Percentiles rank a stretch among this genome's conserved stretches.
Evolutionary conservation across 495 filamentous ascomycete genomes (phyloP).

Genomic region (Aspergillus steynii): DNA sequence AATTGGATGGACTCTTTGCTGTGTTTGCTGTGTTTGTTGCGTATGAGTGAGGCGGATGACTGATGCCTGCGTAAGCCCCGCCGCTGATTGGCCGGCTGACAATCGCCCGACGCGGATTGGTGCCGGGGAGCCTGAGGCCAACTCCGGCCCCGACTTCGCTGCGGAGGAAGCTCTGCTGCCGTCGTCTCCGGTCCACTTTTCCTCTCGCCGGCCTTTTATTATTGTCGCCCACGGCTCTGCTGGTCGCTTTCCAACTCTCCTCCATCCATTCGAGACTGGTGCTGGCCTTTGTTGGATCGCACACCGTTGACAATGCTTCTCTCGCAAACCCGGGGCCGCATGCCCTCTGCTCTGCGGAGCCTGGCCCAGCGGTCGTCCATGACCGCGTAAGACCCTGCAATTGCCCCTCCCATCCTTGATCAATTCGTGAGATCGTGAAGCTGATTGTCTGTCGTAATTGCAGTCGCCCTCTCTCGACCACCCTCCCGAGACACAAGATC

Average conservation of each 20-base stretch:
- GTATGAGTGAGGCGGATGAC: too few relatives aligned
- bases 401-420: neutral
- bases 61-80: too few relatives aligned
- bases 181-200: conserved; percentile 4
- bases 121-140: conserved; percentile 26
- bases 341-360: conserved; percentile 45
- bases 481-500: conserved; percentile 44
- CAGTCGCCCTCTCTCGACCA: conserved; percentile 52
- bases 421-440: neutral
- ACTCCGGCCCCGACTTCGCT: conserved; percentile 33
- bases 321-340: conserved; percentile 41
- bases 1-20: too few relatives aligned
- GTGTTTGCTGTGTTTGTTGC: too few relatives aligned
- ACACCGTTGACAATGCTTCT: conserved; percentile 38
- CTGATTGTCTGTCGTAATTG: conserved; percentile 6
- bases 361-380: conserved; percentile 28
- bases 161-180: conserved; percentile 14
- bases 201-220: conserved; percentile 20
- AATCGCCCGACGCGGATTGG: conserved; percentile 29
- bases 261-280: conserved; percentile 5
- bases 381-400: conserved; percentile 15
- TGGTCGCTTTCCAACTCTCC: conserved; percentile 7
- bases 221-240: conserved; percentile 6
- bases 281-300: neutral
- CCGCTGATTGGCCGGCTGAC: conserved; percentile 17